Base-by-base conservation (phyloP, 176 grass and related monocot genomes). In the Calamus simplicifolius region DNA sequence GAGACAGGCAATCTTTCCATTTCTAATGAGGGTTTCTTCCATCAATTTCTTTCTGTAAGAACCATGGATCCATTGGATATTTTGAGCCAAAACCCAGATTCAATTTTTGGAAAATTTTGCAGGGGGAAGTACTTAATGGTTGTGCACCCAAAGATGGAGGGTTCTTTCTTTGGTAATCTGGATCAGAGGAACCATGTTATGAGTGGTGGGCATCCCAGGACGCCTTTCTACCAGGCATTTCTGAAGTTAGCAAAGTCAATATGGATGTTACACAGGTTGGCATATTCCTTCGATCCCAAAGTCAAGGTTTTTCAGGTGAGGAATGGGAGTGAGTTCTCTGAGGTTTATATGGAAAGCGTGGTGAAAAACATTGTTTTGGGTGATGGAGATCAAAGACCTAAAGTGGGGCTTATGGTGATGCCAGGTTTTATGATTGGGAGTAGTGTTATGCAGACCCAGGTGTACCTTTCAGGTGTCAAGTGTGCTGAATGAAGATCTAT, bases 41-140 rank as follows among this genome's bases (percentile, higher is more conserved):
- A 88, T 62, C 93, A 98, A 7, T 98, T 88, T 68, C 82, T 88
- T 10, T 84, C 87, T 1, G 76, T 92, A 25, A 69, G 88, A 63
- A 78, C 59, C 16, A 98, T 98, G 93, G 93, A 98, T 73, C 93
- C 93, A 5, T 69, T 92, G 73, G 93, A 97, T 77, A 84, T 97
- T 30, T 58, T 97, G 18, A 88, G 93, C 79, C 87, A 91, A 77
- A 91, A 88, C 27, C 93, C 93, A 18, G 79, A 88, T 50, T 97
- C 87, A 0, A 17, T 80, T 35, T 97, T 97, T 51, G 93, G 93
- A n/a, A 91, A 88, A 78, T 97, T 97, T 64, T 88, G 87, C 63
- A 79, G 83, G 71, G 77, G 57, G 16, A 97, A 84, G 55, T 97
- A 97, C 78, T 77, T 88, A 12, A 28, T 81, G 7, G 75, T 90